Conservation (phyloP, 805 yeast species). For the Scheffersomyces lignosus region DNA sequence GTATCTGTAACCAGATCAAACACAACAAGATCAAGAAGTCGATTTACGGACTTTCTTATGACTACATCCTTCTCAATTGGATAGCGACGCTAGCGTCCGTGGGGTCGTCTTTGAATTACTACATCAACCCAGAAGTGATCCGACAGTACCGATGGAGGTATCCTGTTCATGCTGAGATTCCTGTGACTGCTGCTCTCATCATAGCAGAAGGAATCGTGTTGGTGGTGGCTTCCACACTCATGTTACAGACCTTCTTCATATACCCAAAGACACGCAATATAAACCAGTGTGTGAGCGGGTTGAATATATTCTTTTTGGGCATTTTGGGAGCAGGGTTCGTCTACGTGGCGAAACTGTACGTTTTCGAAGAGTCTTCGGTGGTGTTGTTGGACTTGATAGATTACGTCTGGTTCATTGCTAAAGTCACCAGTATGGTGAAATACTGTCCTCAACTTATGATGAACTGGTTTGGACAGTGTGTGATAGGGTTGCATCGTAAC, state of each 20-base stretch:
- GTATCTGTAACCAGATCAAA: slow-evolving; percentile 7
- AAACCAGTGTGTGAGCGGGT: slow-evolving; percentile 36
- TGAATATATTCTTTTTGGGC: slow-evolving; percentile 4
- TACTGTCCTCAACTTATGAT: slow-evolving; percentile 42
- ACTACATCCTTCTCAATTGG: slow-evolving; percentile 9
- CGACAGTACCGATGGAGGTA: slow-evolving; percentile 22
- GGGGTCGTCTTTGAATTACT: slow-evolving; percentile 8
- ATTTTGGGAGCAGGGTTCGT: slow-evolving; percentile 7
- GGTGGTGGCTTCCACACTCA: slow-evolving; percentile 12
- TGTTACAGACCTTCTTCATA: slow-evolving; percentile 22
- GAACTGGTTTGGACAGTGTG: slow-evolving; percentile 36
- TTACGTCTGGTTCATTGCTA: slow-evolving; percentile 37
- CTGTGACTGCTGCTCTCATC: slow-evolving; percentile 16
- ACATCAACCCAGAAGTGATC: slow-evolving; percentile 4
- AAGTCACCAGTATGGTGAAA: slow-evolving; percentile 20
- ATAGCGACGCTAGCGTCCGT: slow-evolving; percentile 6
- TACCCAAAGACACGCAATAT: slow-evolving; percentile 31
- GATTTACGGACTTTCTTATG: slow-evolving; percentile 20
- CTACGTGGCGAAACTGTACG: slow-evolving; percentile 4
- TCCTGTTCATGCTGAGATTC: slow-evolving; percentile 30
- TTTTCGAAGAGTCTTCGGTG: slow-evolving; percentile 9
- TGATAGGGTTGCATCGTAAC: slow-evolving; percentile 14
- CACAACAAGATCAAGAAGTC: slow-evolving; percentile 15
- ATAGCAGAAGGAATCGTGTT: slow-evolving; percentile 14
- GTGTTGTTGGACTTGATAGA: slow-evolving; percentile 43